phyloP scores from a whole-genome alignment of 257 asterid genomes.

The Oldenlandia corymbosa region DNA sequence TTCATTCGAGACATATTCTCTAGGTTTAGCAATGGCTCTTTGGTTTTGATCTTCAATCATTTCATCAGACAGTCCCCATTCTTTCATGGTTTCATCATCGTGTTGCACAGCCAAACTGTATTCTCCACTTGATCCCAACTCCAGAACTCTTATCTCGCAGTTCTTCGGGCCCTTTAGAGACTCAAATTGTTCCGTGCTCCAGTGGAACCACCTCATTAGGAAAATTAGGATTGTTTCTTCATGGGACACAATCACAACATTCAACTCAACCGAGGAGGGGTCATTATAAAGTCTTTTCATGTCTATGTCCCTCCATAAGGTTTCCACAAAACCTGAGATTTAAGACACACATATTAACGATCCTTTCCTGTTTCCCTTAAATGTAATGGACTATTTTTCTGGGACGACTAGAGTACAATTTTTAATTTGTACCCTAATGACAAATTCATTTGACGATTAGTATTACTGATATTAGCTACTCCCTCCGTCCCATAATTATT shows the following conservation, averaged over 20 bases:
- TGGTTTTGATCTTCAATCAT: conserved; percentile 51
- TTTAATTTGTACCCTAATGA: no score
- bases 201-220: conserved; percentile 68
- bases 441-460: no score
- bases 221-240: conserved; percentile 49
- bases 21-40: conserved; percentile 25
- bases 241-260: conserved; percentile 52
- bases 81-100: conserved; percentile 23
- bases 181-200: conserved; percentile 64
- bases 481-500: no score
- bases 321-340: conserved; percentile 58
- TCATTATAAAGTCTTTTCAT: conserved; percentile 20
- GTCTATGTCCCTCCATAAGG: conserved; percentile 58
- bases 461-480: no score
- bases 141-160: conserved; percentile 41
- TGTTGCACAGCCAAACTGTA: conserved; percentile 61
- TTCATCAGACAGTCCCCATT: conserved; percentile 49
- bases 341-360: no score
- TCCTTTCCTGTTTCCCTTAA: no score
- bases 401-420: no score
- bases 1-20: conserved; percentile 19
- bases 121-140: conserved; percentile 45
- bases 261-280: conserved; percentile 23
- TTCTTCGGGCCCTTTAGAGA: conserved; percentile 36
- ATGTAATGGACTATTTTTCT: no score